A percentile compares a stretch with the other conserved stretches of the same genome.
Evolutionary conservation across 2,329 filamentous ascomycete genomes (phyloP).

Genomic region (Chrysosporium keratinophilum): DNA sequence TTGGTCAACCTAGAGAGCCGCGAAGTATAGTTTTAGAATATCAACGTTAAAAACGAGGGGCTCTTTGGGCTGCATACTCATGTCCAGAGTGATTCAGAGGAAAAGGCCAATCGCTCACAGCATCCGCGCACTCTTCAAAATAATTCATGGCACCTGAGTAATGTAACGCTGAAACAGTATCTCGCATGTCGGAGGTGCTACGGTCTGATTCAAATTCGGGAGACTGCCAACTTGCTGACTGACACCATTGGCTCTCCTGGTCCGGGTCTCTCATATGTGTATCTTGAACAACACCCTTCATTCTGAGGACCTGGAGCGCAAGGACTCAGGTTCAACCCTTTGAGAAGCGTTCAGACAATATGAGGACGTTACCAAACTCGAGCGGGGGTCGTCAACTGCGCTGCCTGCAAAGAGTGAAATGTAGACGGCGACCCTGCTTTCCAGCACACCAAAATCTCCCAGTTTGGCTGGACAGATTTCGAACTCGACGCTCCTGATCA

Average conservation of each 20-base stretch:
- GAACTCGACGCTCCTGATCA: background rate
- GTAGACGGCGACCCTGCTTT: background rate
- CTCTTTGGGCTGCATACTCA: conserved; percentile 5
- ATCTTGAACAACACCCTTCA: conserved; percentile 2
- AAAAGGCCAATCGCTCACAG: background rate
- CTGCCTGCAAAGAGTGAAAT: background rate
- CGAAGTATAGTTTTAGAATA: conserved; percentile 4
- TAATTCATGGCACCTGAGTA: background rate
- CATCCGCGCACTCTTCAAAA: background rate
- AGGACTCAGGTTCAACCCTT: background rate
- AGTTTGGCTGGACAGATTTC: background rate
- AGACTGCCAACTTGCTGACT: background rate
- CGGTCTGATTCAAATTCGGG: background rate
- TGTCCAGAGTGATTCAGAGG: background rate
- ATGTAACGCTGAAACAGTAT: background rate
- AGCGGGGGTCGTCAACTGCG: background rate
- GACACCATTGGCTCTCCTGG: conserved; percentile 1
- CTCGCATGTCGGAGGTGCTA: background rate
- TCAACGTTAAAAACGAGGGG: background rate
- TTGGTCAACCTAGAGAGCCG: background rate
- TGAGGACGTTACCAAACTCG: background rate
- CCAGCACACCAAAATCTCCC: background rate
- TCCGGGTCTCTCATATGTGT: conserved; percentile 5
- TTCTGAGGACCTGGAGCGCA: background rate
- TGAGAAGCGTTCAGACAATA: background rate